A percentile compares a stretch with the other conserved stretches of the same genome.
phyloP scores from a whole-genome alignment of 768 basidiomycete species.

The Gloeopeniophorella convolvens region DNA sequence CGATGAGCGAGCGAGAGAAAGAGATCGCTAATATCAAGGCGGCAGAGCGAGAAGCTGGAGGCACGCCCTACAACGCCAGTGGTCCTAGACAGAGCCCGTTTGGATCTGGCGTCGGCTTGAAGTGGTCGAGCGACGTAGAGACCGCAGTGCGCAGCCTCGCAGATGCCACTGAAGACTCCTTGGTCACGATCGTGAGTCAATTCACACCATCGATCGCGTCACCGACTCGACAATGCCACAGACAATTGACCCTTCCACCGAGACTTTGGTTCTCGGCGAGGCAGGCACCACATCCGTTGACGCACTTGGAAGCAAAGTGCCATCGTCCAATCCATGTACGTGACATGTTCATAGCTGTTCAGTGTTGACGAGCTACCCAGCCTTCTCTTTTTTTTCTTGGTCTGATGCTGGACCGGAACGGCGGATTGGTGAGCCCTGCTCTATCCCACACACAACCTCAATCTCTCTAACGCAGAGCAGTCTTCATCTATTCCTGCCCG shows the following conservation, averaged over 20 bases:
- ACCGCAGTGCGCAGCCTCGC: conserved; percentile 57
- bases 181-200: conserved; percentile 59
- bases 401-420: conserved; percentile 42
- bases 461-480: conserved; percentile 31
- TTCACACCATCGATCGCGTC: not conserved
- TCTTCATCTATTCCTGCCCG: conserved; percentile 92
- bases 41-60: conserved; percentile 59
- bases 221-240: conserved; percentile 25
- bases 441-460: conserved; percentile 1
- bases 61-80: conserved; percentile 51
- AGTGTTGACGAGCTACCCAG: conserved; percentile 23
- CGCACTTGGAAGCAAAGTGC: conserved; percentile 43
- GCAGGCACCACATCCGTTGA: conserved; percentile 35
- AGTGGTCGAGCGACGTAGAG: conserved; percentile 61
- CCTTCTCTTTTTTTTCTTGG: conserved; percentile 67
- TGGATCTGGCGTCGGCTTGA: conserved; percentile 53
- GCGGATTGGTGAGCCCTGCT: conserved; percentile 48
- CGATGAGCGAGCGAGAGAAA: conserved; percentile 74
- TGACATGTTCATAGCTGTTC: conserved; percentile 6
- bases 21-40: conserved; percentile 73
- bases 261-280: conserved; percentile 47
- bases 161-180: conserved; percentile 37
- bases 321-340: conserved; percentile 51
- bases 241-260: conserved; percentile 61
- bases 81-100: conserved; percentile 49